Base-by-base conservation (phyloP, 192 early-diverging fungal genomes). In the Backusella circina region DNA sequence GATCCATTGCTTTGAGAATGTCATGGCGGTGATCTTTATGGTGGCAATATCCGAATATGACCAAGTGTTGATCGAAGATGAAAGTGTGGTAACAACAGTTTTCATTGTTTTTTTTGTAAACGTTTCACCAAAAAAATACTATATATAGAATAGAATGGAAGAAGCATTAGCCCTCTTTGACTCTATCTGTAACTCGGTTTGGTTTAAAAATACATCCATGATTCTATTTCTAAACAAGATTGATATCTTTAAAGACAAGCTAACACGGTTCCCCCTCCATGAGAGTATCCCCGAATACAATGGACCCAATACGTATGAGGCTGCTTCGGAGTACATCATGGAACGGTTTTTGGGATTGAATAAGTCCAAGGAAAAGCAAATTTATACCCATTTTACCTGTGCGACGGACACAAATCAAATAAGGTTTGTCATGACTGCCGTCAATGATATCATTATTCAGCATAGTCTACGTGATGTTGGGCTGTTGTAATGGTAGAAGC, bases 151-250 rank as follows among this genome's bases (percentile, higher is more conserved):
- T 89, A 93, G 95, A 70, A 96, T 98, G 94, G 93, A 96, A 76
- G 96, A 98, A 85, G 95, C 95, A 16, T 86, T 98, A 80, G 96
- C 93, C 5, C 86, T 98, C 69, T 98, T 98, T 79, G 95, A 96
- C 80, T 96, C 95, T 2, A 97, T 98, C 78, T 98, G 96, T 86
- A 97, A 98, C 86, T 93, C 91, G 71, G 87, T 94, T 76, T 97
- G 95, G 96, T 98, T 98, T 66, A 91, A 94, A 38, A 93, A 95
- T 76, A 98, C 96, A 5, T 95, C 95, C 26, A 94, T 98, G 50
- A 98, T 98, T 81, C 84, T 98, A 76, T 98, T 98, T 88, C 84
- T 98, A 71, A 98, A 98, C 91, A 98, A 98, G 85, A 95, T 96
- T 74, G 96, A 98, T 86, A 88, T 95, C 38, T 97, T 98, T 90